A percentile compares a stretch with the other conserved stretches of the same genome.
Conservation (phyloP, 2,329 filamentous ascomycete species). For the Phyllosticta citriasiana region DNA sequence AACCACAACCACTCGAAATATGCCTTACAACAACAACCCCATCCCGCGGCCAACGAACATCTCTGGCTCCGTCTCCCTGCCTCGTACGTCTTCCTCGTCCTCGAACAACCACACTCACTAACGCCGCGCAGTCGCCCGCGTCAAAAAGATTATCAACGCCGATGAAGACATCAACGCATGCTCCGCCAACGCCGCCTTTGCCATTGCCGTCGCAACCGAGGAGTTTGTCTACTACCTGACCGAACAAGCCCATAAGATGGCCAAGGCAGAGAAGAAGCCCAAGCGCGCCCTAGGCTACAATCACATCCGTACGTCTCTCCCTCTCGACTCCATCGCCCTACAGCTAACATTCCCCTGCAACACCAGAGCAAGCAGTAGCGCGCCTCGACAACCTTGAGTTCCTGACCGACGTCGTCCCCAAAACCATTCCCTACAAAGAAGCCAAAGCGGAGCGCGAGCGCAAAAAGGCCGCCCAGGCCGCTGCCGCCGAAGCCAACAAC, state of each 20-base stretch:
- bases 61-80: constrained; percentile 75
- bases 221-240: constrained; percentile 92
- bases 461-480: constrained; percentile 13
- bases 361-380: constrained; percentile 67
- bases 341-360: constrained; percentile 4
- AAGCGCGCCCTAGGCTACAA: constrained; percentile 92
- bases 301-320: constrained; percentile 58
- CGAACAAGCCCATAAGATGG: constrained; percentile 73
- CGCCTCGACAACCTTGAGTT: constrained; percentile 94
- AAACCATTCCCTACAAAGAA: constrained; percentile 70
- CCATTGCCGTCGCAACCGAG: constrained; percentile 87
- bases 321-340: not conserved
- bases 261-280: constrained; percentile 84
- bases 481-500: not conserved
- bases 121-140: constrained; percentile 63
- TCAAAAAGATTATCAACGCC: constrained; percentile 88
- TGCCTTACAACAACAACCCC: constrained; percentile 85
- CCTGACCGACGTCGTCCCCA: constrained; percentile 79
- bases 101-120: not conserved
- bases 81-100: constrained; percentile 49
- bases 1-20: constrained; percentile 30
- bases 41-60: constrained; percentile 73
- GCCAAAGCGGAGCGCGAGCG: constrained; percentile 55
- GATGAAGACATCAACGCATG: constrained; percentile 80
- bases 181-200: constrained; percentile 88